phyloP scores from a whole-genome alignment of 306 rosid species.

The Acmispon strigosus region DNA sequence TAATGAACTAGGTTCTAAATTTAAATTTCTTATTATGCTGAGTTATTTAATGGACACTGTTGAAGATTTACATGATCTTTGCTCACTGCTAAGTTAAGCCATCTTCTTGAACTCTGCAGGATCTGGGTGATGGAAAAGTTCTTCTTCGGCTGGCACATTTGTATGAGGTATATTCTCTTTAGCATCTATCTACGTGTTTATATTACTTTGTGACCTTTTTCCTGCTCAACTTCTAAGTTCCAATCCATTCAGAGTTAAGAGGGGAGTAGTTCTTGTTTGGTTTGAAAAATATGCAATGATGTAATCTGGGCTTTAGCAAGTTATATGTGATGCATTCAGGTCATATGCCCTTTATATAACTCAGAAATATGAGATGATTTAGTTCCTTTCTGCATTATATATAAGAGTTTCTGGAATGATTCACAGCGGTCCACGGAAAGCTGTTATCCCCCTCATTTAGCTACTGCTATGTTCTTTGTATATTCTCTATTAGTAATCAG shows the following conservation, averaged over 20 bases:
- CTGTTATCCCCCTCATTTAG: too few species aligned
- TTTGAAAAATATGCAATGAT: background rate
- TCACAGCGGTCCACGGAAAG: background rate
- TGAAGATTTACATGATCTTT: background rate
- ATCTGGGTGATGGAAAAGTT: conserved; percentile 51
- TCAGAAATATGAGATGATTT: background rate
- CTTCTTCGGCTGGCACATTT: conserved; percentile 74
- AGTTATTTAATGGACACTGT: background rate
- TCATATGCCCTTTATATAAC: too few species aligned
- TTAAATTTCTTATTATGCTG: background rate
- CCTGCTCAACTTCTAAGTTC: background rate
- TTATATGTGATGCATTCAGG: background rate
- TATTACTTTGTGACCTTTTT: background rate
- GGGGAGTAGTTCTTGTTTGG: background rate
- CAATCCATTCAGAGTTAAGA: background rate
- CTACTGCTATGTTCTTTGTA: background rate
- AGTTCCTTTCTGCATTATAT: background rate
- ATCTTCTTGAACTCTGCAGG: conserved; percentile 40
- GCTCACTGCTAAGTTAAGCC: background rate
- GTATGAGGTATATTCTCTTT: conserved; percentile 47
- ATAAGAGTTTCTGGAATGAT: background rate
- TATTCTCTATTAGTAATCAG: background rate
- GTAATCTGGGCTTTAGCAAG: conserved; percentile 3
- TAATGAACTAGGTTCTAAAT: background rate
- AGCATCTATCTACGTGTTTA: background rate